Conservation (phyloP, 75 land plant species). For the Sequoiadendron giganteum region DNA sequence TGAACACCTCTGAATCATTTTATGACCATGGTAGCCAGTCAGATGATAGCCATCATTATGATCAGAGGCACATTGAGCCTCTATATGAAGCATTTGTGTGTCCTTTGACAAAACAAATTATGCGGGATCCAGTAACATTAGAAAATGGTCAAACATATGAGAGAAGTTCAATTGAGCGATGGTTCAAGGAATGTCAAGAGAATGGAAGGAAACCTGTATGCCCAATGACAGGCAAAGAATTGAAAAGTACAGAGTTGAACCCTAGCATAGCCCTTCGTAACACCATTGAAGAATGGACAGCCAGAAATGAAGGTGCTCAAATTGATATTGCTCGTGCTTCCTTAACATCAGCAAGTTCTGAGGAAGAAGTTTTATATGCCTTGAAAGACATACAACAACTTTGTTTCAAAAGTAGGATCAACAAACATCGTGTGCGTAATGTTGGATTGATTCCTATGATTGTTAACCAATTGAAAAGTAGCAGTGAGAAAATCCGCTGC, state of each 20-base stretch:
- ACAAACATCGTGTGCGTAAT: slow-evolving; percentile 57
- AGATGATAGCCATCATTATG: slow-evolving; percentile 38
- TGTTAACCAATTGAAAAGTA: slow-evolving; percentile 59
- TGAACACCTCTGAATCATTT: slow-evolving; percentile 56
- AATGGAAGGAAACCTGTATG: slow-evolving; percentile 65
- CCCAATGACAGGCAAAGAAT: slow-evolving; percentile 63
- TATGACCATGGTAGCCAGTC: slow-evolving; percentile 59
- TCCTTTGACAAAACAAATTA: slow-evolving; percentile 87
- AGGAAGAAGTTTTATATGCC: slow-evolving; percentile 32
- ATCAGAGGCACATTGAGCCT: slow-evolving; percentile 54
- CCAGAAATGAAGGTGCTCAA: slow-evolving; percentile 77
- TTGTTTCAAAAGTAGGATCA: slow-evolving; percentile 46
- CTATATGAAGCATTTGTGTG: slow-evolving; percentile 90
- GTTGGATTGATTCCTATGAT: slow-evolving; percentile 67
- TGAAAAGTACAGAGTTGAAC: slow-evolving; percentile 56
- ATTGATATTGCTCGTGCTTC: slow-evolving; percentile 56
- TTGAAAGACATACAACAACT: slow-evolving; percentile 66
- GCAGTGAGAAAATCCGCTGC: slow-evolving; percentile 48
- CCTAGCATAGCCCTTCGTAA: slow-evolving; percentile 83
- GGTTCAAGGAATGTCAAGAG: slow-evolving; percentile 75
- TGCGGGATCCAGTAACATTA: slow-evolving; percentile 92
- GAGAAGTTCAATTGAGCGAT: slow-evolving; percentile 75
- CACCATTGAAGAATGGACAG: slow-evolving; percentile 87
- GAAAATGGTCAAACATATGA: slow-evolving; percentile 93
- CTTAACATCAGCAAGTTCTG: slow-evolving; percentile 35